A percentile compares a stretch with the other conserved stretches of the same genome.
Evolutionary conservation across 495 filamentous ascomycete species (phyloP).

Genomic region (Lophium mytilinum): DNA sequence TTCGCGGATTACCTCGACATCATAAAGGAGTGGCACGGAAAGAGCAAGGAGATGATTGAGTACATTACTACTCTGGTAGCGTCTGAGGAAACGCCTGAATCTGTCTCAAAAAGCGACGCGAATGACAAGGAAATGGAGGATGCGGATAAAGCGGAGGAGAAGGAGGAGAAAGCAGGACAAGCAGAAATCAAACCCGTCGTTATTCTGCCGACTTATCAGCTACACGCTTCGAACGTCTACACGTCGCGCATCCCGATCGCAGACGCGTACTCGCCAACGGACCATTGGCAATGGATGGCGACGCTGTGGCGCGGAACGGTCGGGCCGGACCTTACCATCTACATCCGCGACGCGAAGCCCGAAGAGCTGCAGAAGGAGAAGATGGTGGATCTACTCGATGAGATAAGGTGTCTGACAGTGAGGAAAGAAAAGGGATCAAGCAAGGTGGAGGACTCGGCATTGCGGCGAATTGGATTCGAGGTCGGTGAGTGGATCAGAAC

Average conservation of each 20-base stretch:
- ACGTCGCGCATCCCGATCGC: conserved; percentile 62
- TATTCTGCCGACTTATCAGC: conserved; percentile 65
- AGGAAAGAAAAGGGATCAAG: conserved; percentile 36
- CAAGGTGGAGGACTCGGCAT: conserved; percentile 52
- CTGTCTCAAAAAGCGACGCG: neutral
- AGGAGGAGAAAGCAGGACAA: neutral
- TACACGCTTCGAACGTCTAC: conserved; percentile 67
- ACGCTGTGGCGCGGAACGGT: conserved; percentile 85
- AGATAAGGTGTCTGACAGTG: conserved; percentile 51
- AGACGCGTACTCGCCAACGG: conserved; percentile 69
- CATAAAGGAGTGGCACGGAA: conserved; percentile 64
- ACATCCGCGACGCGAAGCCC: conserved; percentile 36
- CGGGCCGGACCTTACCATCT: conserved; percentile 81
- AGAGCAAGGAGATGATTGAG: conserved; percentile 54
- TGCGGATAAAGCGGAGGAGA: neutral
- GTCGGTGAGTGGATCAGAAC: conserved; percentile 67
- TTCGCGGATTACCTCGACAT: conserved; percentile 54
- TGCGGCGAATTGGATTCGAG: conserved; percentile 72
- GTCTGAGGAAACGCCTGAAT: neutral
- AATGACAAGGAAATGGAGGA: neutral
- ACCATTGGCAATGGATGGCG: conserved; percentile 99
- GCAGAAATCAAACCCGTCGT: conserved; percentile 48
- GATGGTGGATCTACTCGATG: conserved; percentile 46
- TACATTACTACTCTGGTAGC: conserved; percentile 46
- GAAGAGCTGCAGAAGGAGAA: conserved; percentile 38